Base-by-base conservation (phyloP, 352 stramenopile genomes). In the Pythium insidiosum region DNA sequence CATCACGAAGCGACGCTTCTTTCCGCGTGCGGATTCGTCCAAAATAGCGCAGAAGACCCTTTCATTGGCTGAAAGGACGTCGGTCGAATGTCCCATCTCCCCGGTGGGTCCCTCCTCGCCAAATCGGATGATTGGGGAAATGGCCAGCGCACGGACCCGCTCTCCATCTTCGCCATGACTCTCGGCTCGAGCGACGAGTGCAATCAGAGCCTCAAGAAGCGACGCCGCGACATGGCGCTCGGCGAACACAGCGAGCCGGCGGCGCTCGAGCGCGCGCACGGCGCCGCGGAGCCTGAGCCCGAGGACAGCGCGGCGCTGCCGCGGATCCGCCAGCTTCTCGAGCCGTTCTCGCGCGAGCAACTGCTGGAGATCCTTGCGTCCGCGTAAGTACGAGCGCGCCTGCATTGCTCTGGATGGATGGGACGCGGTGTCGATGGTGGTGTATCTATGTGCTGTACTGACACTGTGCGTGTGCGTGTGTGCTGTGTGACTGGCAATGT, bases 311-410 rank as follows among this genome's bases (percentile, higher is more conserved):
- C 61, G 58, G 28, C 28, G 28, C 28, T 15, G 28, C 28, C 38
- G 30, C 47, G 30, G 29, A 26, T 62, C 34, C 47, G 47, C 29
- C 30, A 50, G 51, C 56, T 89, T 10, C 51, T 89, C 10, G 57
- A 67, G 42, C 61, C 72, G 2, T 80, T 87, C 28, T 62, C 77
- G 36, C 56, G 66, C 35, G 67, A 85, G 26, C 68, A 87, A 49
- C 47, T 89, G 30, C 29, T 82, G 29, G 68, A 76, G 55, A 84
- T 87, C 44, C 53, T 89, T 43, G 53, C 71, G 25, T 68, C 56
- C 40, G 77, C 74, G 77, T 89, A 87, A 53, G 54, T 58, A 24
- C 26, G 29, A 3, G 42, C 37, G 26, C 13, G 19, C 30, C 5
- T 7, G 20, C 42, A 18, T 33, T 4, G 19, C 37, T 43, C 18